Evolutionary conservation across 129 eudicot genomes (phyloP).

Genomic region (Helichrysum umbraculigerum): DNA sequence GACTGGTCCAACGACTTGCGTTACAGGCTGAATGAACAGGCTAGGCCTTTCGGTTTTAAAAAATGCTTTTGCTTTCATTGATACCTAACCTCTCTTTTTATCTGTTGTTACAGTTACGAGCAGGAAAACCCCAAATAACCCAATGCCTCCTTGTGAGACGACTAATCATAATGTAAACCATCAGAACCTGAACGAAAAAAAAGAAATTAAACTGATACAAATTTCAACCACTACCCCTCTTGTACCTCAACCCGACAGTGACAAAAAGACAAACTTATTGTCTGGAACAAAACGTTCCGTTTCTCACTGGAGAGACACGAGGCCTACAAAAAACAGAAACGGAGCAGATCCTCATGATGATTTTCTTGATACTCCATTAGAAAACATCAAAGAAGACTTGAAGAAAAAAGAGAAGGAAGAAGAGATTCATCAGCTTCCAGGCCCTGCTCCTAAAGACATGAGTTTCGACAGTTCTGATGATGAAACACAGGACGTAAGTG

Average conservation of each 20-base stretch:
- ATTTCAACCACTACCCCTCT: conserved; percentile 35
- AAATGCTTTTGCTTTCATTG: not conserved
- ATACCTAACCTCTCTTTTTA: not conserved
- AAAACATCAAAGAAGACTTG: conserved; percentile 62
- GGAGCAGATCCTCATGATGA: conserved; percentile 92
- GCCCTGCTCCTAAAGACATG: conserved; percentile 51
- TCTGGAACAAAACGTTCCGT: conserved; percentile 81
- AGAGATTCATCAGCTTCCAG: conserved; percentile 40
- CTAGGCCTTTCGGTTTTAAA: not conserved
- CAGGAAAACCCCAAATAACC: conserved; percentile 32
- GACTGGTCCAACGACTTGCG: not conserved
- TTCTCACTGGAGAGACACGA: conserved; percentile 87
- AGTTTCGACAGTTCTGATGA: conserved; percentile 64
- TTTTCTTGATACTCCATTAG: conserved; percentile 87
- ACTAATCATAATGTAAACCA: conserved; percentile 35
- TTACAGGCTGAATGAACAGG: not conserved
- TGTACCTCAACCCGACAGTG: conserved; percentile 34
- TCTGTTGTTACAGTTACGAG: conserved; percentile 38
- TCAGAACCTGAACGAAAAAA: conserved; percentile 40
- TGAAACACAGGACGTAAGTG: conserved; percentile 67
- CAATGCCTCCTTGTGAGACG: conserved; percentile 35
- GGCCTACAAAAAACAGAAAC: conserved; percentile 74
- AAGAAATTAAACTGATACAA: conserved; percentile 31
- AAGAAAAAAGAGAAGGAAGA: conserved; percentile 53
- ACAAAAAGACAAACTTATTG: conserved; percentile 38